Evolutionary conservation across 2,329 filamentous ascomycete genomes (phyloP), one percentile per base, ranked within the genome.

Genomic region (Xylariales sp.): DNA sequence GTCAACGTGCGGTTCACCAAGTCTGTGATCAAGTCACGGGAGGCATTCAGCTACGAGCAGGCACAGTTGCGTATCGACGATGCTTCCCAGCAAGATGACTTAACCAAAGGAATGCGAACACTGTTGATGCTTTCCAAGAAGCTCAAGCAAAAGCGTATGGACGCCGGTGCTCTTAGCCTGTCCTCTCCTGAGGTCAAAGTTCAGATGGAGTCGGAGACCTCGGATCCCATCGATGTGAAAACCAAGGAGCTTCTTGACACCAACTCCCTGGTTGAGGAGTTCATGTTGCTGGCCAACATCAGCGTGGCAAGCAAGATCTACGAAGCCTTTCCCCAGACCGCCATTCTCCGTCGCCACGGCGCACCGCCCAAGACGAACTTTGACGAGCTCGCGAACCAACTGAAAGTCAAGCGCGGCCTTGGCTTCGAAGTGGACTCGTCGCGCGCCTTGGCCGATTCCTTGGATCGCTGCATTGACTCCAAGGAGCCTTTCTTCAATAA

Each of bases 151-250:
- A 95, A 95, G 74, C 88, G 93, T 54, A 91, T 96, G 82, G 90
- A 94, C 54, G 91, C 91, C 5, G 93, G 93, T 54, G 93, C 93
- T 1, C 71, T 98, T 46, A 97, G 94, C 60, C 79, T 98, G 34
- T 95, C 93, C 1, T 95, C 89, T n/a, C 94, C 94, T 12, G 94
- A 98, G 71, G 90, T 98, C 56, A 89, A 90, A 62, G 88, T 98
- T 21, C 88, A 96, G 63, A 86, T 87, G 56, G 91, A 96, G 61
- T 95, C 87, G 7, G 93, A 98, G 65, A 94, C 91, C 1, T 95
- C 90, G 1, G 93, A 97, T 58, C 91, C 93, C 1, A 84, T 95
- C 41, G 93, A 97, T 55, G 88, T 98, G 52, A 89, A 97, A 71
- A 95, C 90, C 5, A 98, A 98, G 68, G 78, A 90, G 54, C 80